phyloP scores from a whole-genome alignment of 2,329 filamentous ascomycete genomes.

The Pseudogymnoascus sp. region DNA sequence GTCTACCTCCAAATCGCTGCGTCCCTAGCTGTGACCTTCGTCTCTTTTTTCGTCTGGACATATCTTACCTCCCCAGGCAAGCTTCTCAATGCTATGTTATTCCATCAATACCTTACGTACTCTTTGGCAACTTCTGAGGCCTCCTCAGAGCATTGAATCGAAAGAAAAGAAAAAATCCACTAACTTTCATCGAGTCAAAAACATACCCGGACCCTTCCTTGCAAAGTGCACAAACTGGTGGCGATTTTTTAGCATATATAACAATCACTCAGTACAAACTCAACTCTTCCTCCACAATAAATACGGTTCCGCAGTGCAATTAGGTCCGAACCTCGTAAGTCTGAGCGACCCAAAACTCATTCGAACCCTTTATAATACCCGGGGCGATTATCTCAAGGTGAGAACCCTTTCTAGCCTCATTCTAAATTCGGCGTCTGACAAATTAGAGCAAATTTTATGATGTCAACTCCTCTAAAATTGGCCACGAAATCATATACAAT shows the following conservation, averaged over 20 bases:
- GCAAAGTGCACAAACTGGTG: conserved; percentile 23
- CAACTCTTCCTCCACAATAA: conserved; percentile 17
- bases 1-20: neutral
- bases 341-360: conserved; percentile 18
- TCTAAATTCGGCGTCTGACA: neutral
- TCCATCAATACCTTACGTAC: neutral
- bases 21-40: neutral
- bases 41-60: neutral
- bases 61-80: neutral
- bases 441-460: conserved; percentile 18
- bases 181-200: conserved; percentile 11
- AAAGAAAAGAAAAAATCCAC: no score
- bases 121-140: no score
- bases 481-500: conserved; percentile 15
- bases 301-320: conserved; percentile 18
- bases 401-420: neutral
- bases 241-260: conserved; percentile 18
- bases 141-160: no score
- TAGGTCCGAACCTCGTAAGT: conserved; percentile 23
- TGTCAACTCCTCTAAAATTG: conserved; percentile 18
- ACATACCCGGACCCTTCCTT: conserved; percentile 22
- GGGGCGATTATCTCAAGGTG: conserved; percentile 18
- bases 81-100: neutral
- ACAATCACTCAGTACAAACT: conserved; percentile 15
- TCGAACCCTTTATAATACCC: conserved; percentile 14